Evolutionary conservation across 768 basidiomycete species (phyloP).

Genomic region (Pulveroboletus sp.): DNA sequence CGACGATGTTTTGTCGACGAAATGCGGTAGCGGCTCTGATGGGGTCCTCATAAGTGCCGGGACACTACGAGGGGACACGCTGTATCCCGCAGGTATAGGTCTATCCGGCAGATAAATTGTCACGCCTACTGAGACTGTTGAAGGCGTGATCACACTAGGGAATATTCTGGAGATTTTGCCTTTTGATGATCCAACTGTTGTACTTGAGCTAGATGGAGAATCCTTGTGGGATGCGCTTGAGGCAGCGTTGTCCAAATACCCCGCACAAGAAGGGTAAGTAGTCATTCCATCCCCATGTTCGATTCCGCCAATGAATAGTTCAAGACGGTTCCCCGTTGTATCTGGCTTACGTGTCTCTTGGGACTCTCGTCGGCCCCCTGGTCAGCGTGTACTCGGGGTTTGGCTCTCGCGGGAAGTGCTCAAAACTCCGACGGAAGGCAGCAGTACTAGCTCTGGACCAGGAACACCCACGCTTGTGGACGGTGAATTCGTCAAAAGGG

Average conservation of each 20-base stretch:
- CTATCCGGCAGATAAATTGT: not conserved
- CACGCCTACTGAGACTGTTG: not conserved
- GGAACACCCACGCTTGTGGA: slow-evolving; percentile 36
- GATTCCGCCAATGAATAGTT: not conserved
- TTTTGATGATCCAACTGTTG: slow-evolving; percentile 81
- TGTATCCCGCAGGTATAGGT: slow-evolving; percentile 70
- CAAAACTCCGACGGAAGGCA: slow-evolving; percentile 17
- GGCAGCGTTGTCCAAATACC: slow-evolving; percentile 67
- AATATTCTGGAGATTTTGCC: slow-evolving; percentile 87
- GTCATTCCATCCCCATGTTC: not conserved
- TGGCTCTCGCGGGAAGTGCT: slow-evolving; percentile 46
- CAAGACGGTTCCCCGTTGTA: slow-evolving; percentile 82
- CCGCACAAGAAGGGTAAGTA: slow-evolving; percentile 82
- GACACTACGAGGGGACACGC: slow-evolving; percentile 79
- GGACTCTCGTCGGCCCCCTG: slow-evolving; percentile 74
- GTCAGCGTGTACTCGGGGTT: slow-evolving; percentile 68
- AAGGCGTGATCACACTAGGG: slow-evolving; percentile 74
- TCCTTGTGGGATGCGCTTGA: slow-evolving; percentile 80
- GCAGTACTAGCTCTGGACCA: slow-evolving; percentile 17
- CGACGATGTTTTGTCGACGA: slow-evolving; percentile 59
- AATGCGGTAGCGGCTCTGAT: slow-evolving; percentile 63
- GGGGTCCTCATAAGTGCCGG: slow-evolving; percentile 81
- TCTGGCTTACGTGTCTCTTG: slow-evolving; percentile 81
- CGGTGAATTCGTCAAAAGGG: slow-evolving; percentile 50
- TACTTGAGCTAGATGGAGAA: slow-evolving; percentile 73